These are phyloP conservation scores for Eutrema japonicum DNA, from an alignment of 345 rosid genomes.

Conservation along the genomic window DNA sequence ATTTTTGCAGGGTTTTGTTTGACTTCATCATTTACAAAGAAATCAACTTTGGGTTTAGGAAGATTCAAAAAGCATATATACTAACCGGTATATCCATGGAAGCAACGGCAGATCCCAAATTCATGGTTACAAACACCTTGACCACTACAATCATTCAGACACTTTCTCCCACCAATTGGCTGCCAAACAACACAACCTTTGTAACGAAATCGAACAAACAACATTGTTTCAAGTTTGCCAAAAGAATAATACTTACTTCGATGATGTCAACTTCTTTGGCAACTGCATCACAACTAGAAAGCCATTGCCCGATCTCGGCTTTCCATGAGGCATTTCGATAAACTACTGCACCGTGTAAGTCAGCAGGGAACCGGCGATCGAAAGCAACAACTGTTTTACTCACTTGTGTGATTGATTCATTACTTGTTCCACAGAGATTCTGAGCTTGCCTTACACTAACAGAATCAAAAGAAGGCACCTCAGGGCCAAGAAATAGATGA, in stretches of 20 bases:
- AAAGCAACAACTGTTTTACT: constrained; percentile 47
- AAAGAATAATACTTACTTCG: constrained; percentile 53
- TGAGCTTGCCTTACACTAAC: constrained; percentile 54
- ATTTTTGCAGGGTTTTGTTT: constrained; percentile 15
- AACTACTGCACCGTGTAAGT: constrained; percentile 67
- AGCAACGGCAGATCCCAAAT: constrained; percentile 82
- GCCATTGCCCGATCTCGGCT: constrained; percentile 84
- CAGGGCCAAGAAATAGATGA: constrained; percentile 72
- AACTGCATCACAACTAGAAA: constrained; percentile 77
- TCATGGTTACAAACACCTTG: constrained; percentile 90
- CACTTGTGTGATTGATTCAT: constrained; percentile 51
- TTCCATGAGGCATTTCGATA: constrained; percentile 91
- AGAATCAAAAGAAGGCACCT: constrained; percentile 72
- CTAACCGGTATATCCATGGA: constrained; percentile 85
- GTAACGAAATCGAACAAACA: constrained; percentile 16
- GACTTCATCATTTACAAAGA: constrained; percentile 8
- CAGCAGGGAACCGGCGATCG: constrained; percentile 70
- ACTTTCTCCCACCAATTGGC: constrained; percentile 72
- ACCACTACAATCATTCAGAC: constrained; percentile 72
- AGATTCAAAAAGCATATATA: constrained; percentile 11
- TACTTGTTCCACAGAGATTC: constrained; percentile 48
- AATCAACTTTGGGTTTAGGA: constrained; percentile 5
- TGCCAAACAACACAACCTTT: constrained; percentile 44
- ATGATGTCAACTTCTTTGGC: constrained; percentile 53
- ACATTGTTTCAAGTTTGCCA: constrained; percentile 2